A percentile compares a stretch with the other conserved stretches of the same genome.
These are phyloP conservation scores for Termitomyces sp. DNA, from an alignment of 768 basidiomycete genomes.

Conservation along the genomic window DNA sequence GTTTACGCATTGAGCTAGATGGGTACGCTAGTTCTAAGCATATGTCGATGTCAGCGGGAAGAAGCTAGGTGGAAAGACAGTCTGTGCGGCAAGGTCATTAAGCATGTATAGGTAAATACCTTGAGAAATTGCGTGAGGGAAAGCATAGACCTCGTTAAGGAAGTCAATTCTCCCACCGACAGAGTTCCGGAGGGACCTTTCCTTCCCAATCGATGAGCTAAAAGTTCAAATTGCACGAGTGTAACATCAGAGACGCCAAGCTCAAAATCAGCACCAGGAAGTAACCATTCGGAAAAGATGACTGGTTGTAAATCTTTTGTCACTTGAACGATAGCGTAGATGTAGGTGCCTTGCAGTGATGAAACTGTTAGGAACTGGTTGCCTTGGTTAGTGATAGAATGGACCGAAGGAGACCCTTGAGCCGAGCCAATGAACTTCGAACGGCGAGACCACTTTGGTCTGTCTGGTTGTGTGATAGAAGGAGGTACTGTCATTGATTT, in stretches of 20 bases:
- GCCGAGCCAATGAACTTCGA: slow-evolving; percentile 47
- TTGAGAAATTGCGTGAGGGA: slow-evolving; percentile 72
- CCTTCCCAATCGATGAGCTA: slow-evolving; percentile 51
- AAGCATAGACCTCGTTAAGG: slow-evolving; percentile 51
- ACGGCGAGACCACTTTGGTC: slow-evolving; percentile 32
- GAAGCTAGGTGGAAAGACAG: slow-evolving; percentile 32
- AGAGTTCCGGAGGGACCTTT: slow-evolving; percentile 24
- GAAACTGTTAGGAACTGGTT: slow-evolving; percentile 73
- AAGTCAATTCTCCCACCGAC: slow-evolving; percentile 37
- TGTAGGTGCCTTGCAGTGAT: slow-evolving; percentile 85
- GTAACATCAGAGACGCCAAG: slow-evolving; percentile 83
- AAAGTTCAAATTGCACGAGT: slow-evolving; percentile 65
- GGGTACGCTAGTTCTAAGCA: slow-evolving; percentile 83
- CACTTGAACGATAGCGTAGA: slow-evolving; percentile 84
- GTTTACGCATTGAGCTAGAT: slow-evolving; percentile 38
- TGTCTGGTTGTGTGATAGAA: slow-evolving; percentile 32
- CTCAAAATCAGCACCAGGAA: slow-evolving; percentile 71
- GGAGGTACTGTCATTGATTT: slow-evolving; percentile 66
- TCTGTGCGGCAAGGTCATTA: background rate
- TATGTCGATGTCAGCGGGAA: slow-evolving; percentile 62
- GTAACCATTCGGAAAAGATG: slow-evolving; percentile 64
- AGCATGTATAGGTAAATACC: slow-evolving; percentile 30
- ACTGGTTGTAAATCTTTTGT: slow-evolving; percentile 92
- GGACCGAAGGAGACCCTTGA: slow-evolving; percentile 68
- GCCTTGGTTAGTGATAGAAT: slow-evolving; percentile 36